Evolutionary conservation across 2,329 filamentous ascomycete genomes (phyloP).

Genomic region (Fusarium continuum): DNA sequence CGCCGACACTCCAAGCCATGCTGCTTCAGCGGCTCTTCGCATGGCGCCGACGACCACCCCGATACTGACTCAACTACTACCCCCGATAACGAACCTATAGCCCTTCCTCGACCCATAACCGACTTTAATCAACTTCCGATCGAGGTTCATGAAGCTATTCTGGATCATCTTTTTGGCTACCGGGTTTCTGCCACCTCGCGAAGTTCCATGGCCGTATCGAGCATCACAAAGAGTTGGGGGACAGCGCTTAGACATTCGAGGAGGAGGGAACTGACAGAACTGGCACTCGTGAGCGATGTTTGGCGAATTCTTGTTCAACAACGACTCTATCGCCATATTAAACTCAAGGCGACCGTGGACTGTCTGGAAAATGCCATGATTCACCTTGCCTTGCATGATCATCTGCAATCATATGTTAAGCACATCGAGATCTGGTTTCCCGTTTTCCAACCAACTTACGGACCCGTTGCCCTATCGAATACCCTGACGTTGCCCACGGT

Average conservation of each 20-base stretch:
- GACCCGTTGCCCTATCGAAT: slow-evolving; percentile 54
- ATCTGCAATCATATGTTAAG: slow-evolving; percentile 71
- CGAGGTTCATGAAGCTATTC: slow-evolving; percentile 76
- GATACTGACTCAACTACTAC: slow-evolving; percentile 25
- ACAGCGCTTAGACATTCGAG: slow-evolving; percentile 73
- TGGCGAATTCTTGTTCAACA: slow-evolving; percentile 77
- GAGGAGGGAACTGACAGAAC: slow-evolving; percentile 71
- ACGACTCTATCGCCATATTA: slow-evolving; percentile 78
- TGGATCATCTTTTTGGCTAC: slow-evolving; percentile 77
- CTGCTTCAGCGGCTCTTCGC: slow-evolving; percentile 40
- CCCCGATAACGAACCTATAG: slow-evolving; percentile 27
- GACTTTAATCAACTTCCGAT: slow-evolving; percentile 66
- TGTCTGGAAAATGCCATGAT: slow-evolving; percentile 66
- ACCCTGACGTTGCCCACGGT: slow-evolving; percentile 60
- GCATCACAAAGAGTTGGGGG: slow-evolving; percentile 67
- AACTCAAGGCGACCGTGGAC: slow-evolving; percentile 75
- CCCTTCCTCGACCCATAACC: slow-evolving; percentile 34
- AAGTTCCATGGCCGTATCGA: slow-evolving; percentile 63
- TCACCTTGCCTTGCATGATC: slow-evolving; percentile 67
- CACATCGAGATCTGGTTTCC: slow-evolving; percentile 83
- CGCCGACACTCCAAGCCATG: slow-evolving; percentile 50
- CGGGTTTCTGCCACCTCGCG: slow-evolving; percentile 69
- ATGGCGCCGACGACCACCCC: slow-evolving; percentile 32
- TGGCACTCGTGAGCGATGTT: slow-evolving; percentile 68
- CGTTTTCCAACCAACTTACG: slow-evolving; percentile 70